Percentiles rank a stretch among this genome's conserved stretches.
Conservation (phyloP, 108 stramenopile genomes). For the Seminavis robusta region DNA sequence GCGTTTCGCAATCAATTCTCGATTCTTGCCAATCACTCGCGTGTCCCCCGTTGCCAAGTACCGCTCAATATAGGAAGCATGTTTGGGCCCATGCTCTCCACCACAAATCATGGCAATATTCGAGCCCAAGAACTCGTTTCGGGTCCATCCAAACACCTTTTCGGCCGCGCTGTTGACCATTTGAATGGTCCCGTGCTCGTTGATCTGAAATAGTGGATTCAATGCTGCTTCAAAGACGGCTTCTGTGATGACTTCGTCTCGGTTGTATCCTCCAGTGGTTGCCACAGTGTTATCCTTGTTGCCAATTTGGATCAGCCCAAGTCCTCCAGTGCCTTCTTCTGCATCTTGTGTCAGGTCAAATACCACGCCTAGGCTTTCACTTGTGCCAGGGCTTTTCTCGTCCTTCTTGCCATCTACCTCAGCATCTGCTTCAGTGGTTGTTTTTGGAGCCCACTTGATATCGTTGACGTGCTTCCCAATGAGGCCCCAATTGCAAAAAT, state of each 20-base stretch:
- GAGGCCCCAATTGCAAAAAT: too few relatives aligned
- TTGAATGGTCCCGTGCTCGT: constrained; percentile 11
- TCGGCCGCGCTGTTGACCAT: constrained; percentile 11
- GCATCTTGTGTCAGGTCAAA: too few relatives aligned
- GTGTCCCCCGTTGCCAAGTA: constrained; percentile 32
- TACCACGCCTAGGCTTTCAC: too few relatives aligned
- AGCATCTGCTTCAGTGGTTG: too few relatives aligned
- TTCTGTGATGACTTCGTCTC: not conserved
- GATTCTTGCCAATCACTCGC: constrained; percentile 23
- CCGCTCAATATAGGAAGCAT: constrained; percentile 24
- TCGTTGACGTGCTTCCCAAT: too few relatives aligned
- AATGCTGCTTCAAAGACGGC: constrained; percentile 25
- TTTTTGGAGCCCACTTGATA: too few relatives aligned
- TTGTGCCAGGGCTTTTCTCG: too few relatives aligned
- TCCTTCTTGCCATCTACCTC: too few relatives aligned
- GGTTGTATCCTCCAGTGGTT: too few relatives aligned
- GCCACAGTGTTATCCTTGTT: too few relatives aligned
- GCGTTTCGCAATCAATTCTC: constrained; percentile 21
- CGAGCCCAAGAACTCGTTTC: constrained; percentile 5
- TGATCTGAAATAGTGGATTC: constrained; percentile 28
- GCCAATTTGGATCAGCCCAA: too few relatives aligned
- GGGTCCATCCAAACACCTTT: constrained; percentile 5
- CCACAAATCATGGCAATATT: constrained; percentile 12
- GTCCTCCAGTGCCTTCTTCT: too few relatives aligned
- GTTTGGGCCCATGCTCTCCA: constrained; percentile 6